Percentiles rank a stretch among this genome's conserved stretches.
phyloP scores from a whole-genome alignment of 148 eudicot genomes.

The Dysphania ambrosioides region DNA sequence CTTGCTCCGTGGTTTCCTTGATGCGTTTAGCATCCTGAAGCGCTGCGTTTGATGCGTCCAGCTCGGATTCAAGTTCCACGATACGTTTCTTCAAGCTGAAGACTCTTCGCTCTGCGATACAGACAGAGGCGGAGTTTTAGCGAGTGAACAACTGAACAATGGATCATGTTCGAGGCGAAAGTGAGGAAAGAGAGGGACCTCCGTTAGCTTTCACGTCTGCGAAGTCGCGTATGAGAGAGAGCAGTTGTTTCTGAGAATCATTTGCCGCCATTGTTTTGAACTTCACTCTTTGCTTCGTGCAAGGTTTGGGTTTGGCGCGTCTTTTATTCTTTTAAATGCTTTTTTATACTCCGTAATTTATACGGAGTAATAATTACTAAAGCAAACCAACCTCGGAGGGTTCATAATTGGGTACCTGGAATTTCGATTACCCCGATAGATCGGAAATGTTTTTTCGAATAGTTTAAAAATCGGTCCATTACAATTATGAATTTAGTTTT shows the following conservation, averaged over 20 bases:
- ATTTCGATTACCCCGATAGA: too few relatives aligned
- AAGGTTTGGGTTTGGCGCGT: not conserved
- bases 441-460: too few relatives aligned
- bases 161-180: not conserved
- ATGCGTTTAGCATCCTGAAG: conserved; percentile 49
- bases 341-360: too few relatives aligned
- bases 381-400: too few relatives aligned
- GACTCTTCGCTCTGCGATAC: conserved; percentile 54
- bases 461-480: too few relatives aligned
- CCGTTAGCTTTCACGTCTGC: conserved; percentile 65
- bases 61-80: conserved; percentile 48
- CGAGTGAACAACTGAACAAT: not conserved
- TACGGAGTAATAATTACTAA: too few relatives aligned
- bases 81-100: conserved; percentile 50
- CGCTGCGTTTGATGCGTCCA: conserved; percentile 41
- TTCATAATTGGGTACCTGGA: too few relatives aligned
- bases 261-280: conserved; percentile 28
- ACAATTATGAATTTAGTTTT: too few relatives aligned
- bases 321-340: not conserved
- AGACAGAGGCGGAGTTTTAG: not conserved
- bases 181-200: conserved; percentile 40
- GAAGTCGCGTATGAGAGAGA: conserved; percentile 59
- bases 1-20: conserved; percentile 60
- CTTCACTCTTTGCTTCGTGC: not conserved
- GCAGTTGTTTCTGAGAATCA: conserved; percentile 56